Conservation (phyloP, 2,329 filamentous ascomycete species). For the Xenoacremonium recifei region DNA sequence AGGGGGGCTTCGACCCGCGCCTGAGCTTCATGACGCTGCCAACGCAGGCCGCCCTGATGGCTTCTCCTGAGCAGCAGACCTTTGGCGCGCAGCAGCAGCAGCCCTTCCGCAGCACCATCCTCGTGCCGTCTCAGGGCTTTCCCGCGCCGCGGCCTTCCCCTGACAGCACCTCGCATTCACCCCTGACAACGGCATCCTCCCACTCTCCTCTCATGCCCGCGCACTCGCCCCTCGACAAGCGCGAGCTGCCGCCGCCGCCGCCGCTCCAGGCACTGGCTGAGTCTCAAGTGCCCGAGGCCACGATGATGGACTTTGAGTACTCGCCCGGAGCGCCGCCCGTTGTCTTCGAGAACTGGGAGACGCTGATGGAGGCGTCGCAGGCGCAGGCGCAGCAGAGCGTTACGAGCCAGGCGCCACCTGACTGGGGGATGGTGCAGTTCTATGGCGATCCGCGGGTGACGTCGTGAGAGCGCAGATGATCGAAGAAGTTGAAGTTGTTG, state of each 20-base stretch:
- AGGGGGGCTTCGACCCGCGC: conserved; percentile 28
- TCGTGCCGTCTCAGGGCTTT: conserved; percentile 32
- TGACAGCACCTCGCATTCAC: conserved; percentile 31
- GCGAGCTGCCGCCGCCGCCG: conserved; percentile 34
- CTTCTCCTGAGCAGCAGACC: conserved; percentile 23
- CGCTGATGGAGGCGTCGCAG: conserved; percentile 33
- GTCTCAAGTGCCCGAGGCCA: conserved; percentile 24
- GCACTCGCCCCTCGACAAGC: conserved; percentile 33
- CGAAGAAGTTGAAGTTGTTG: conserved; percentile 3
- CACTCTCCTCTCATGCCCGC: conserved; percentile 21
- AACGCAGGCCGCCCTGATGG: conserved; percentile 30
- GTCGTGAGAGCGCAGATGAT: conserved; percentile 27
- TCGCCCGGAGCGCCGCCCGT: conserved; percentile 36
- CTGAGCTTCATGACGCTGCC: conserved; percentile 32
- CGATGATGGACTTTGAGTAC: conserved; percentile 45
- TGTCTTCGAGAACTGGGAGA: conserved; percentile 43
- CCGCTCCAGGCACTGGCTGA: too few relatives aligned
- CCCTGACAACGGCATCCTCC: conserved; percentile 32
- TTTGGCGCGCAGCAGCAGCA: conserved; percentile 22
- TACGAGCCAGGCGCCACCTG: conserved; percentile 14
- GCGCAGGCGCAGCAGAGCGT: conserved; percentile 31
- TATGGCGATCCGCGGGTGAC: conserved; percentile 32
- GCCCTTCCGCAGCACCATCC: conserved; percentile 32
- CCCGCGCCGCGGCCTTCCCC: conserved; percentile 28
- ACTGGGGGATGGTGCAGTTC: conserved; percentile 36